Evolutionary conservation across 176 grass and related monocot genomes (phyloP).

Genomic region (Neostapfia colusana): DNA sequence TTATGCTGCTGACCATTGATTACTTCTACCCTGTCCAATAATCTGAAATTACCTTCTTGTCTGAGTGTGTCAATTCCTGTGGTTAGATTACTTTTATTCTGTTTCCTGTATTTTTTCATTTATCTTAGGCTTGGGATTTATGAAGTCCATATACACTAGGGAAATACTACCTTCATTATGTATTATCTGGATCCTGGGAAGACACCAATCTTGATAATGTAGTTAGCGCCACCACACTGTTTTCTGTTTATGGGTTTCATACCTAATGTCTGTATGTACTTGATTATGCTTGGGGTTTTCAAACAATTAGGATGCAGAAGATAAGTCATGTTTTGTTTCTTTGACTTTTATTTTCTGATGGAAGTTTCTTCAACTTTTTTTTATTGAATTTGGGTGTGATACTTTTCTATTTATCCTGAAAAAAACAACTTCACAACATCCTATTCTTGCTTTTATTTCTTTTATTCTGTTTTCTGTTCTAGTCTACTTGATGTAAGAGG

Average conservation of each 20-base stretch:
- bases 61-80: too few relatives aligned
- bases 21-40: not conserved
- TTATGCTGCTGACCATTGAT: not conserved
- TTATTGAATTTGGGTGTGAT: not conserved
- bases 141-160: too few relatives aligned
- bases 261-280: not conserved
- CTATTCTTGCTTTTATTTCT: too few relatives aligned
- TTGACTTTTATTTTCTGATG: constrained; percentile 10
- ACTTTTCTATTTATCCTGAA: not conserved
- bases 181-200: not conserved
- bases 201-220: not conserved
- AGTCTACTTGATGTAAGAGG: not conserved
- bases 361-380: constrained; percentile 12
- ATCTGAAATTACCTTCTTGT: too few relatives aligned
- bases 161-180: too few relatives aligned
- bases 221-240: not conserved
- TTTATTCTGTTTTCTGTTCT: not conserved
- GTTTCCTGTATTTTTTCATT: too few relatives aligned
- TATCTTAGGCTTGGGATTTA: too few relatives aligned
- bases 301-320: not conserved
- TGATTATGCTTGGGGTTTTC: not conserved
- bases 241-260: not conserved
- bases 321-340: not conserved
- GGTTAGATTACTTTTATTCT: too few relatives aligned
- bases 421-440: constrained; percentile 6